Evolutionary conservation across 2,329 filamentous ascomycete genomes (phyloP).

Genomic region (Xylaria arbuscula): DNA sequence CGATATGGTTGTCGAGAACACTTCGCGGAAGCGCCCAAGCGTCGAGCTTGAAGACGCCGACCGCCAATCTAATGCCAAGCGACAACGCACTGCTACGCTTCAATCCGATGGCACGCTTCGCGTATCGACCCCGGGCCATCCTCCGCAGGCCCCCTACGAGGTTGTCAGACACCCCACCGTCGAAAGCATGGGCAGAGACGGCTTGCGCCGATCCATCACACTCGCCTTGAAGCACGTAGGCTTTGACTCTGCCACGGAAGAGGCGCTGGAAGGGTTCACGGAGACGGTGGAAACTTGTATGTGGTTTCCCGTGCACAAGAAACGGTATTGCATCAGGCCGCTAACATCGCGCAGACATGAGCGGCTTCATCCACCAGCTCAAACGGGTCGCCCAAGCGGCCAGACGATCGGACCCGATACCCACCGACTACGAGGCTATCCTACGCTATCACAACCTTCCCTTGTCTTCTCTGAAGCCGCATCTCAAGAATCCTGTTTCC

Average conservation of each 20-base stretch:
- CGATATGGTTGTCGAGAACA: slow-evolving; percentile 34
- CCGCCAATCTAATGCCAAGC: slow-evolving; percentile 39
- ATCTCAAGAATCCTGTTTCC: slow-evolving; percentile 65
- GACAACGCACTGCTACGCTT: slow-evolving; percentile 43
- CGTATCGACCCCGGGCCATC: not conserved
- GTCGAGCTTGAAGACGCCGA: slow-evolving; percentile 36
- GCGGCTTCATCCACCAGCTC: slow-evolving; percentile 61
- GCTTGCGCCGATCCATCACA: slow-evolving; percentile 66
- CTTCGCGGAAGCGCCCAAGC: slow-evolving; percentile 43
- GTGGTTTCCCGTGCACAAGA: slow-evolving; percentile 41
- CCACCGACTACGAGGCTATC: slow-evolving; percentile 67
- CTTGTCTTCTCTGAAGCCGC: slow-evolving; percentile 63
- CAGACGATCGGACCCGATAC: slow-evolving; percentile 64
- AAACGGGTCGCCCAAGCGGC: slow-evolving; percentile 60
- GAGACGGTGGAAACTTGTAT: slow-evolving; percentile 67
- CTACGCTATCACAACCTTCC: slow-evolving; percentile 64
- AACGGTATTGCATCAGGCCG: slow-evolving; percentile 1
- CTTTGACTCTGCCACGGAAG: slow-evolving; percentile 64
- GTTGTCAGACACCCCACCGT: slow-evolving; percentile 43
- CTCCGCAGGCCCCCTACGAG: slow-evolving; percentile 27
- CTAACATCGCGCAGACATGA: slow-evolving; percentile 57
- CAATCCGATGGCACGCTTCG: slow-evolving; percentile 36
- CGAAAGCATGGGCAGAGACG: slow-evolving; percentile 53
- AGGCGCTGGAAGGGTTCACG: slow-evolving; percentile 70
- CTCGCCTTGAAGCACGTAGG: slow-evolving; percentile 68